Conservation (phyloP, 306 rosid genomes). For the Acmispon strigosus region DNA sequence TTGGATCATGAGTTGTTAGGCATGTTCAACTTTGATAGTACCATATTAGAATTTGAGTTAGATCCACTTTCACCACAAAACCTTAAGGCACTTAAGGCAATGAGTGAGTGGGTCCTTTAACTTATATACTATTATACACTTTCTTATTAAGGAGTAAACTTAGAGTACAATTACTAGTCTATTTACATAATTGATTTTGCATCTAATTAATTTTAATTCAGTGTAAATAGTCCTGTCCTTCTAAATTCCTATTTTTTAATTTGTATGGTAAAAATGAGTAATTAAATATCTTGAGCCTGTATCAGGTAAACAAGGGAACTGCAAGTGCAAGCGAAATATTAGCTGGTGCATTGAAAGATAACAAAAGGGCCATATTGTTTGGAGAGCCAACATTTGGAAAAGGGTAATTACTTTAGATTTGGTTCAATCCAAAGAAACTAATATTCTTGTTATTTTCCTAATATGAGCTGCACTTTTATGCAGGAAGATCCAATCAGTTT, state of each 20-base stretch:
- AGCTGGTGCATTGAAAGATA: slow-evolving; percentile 95
- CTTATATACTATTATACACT: no score
- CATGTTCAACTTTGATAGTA: no score
- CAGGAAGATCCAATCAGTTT: slow-evolving; percentile 97
- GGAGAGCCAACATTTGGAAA: slow-evolving; percentile 97
- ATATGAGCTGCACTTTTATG: slow-evolving; percentile 19
- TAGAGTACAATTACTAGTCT: neutral
- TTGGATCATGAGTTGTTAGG: no score
- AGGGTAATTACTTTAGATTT: slow-evolving; percentile 53
- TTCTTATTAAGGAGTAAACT: neutral
- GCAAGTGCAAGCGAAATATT: slow-evolving; percentile 99
- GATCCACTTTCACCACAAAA: no score
- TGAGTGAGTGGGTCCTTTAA: no score
- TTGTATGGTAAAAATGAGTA: neutral
- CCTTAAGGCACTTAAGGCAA: no score
- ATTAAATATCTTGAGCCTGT: slow-evolving; percentile 17
- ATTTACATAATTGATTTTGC: neutral
- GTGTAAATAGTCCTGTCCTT: neutral
- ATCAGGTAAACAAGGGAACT: slow-evolving; percentile 94
- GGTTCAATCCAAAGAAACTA: neutral
- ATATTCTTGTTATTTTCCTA: slow-evolving; percentile 1
- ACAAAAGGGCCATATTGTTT: slow-evolving; percentile 78
- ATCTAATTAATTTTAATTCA: neutral
- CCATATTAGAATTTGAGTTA: no score
- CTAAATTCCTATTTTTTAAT: neutral